A percentile compares a stretch with the other conserved stretches of the same genome.
phyloP scores from a whole-genome alignment of 768 basidiomycete species.

The Lentinula edodes region DNA sequence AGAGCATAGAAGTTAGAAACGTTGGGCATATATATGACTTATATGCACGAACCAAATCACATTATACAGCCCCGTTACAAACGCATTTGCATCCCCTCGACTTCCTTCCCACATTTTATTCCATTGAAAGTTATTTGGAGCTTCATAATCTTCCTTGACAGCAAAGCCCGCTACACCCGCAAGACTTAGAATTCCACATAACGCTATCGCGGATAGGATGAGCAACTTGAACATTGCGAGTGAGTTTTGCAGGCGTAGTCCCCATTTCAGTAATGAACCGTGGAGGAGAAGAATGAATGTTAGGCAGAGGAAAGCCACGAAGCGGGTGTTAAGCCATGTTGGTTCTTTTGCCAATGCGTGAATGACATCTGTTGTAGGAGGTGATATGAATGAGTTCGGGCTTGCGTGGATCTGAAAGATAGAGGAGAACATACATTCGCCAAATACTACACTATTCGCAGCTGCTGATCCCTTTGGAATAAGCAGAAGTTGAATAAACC shows the following conservation, averaged over 20 bases:
- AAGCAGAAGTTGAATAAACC: neutral
- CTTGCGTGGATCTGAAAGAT: neutral
- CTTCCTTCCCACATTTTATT: constrained; percentile 59
- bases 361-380: constrained; percentile 41
- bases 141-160: constrained; percentile 38
- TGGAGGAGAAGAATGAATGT: constrained; percentile 56
- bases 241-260: constrained; percentile 57
- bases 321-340: constrained; percentile 40
- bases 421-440: constrained; percentile 48
- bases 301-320: constrained; percentile 49
- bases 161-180: constrained; percentile 21
- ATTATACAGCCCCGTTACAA: constrained; percentile 60
- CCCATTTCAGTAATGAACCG: constrained; percentile 45
- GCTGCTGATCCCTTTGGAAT: constrained; percentile 46
- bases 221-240: constrained; percentile 61
- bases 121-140: constrained; percentile 57
- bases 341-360: constrained; percentile 46
- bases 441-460: constrained; percentile 60
- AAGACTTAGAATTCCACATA: constrained; percentile 50
- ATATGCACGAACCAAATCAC: constrained; percentile 53
- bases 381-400: neutral
- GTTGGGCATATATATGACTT: neutral
- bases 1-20: neutral
- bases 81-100: constrained; percentile 48
- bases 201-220: constrained; percentile 43